Percentiles rank a stretch among this genome's conserved stretches.
phyloP scores from a whole-genome alignment of 129 eudicot genomes.

The Chrysanthemum makinoi region DNA sequence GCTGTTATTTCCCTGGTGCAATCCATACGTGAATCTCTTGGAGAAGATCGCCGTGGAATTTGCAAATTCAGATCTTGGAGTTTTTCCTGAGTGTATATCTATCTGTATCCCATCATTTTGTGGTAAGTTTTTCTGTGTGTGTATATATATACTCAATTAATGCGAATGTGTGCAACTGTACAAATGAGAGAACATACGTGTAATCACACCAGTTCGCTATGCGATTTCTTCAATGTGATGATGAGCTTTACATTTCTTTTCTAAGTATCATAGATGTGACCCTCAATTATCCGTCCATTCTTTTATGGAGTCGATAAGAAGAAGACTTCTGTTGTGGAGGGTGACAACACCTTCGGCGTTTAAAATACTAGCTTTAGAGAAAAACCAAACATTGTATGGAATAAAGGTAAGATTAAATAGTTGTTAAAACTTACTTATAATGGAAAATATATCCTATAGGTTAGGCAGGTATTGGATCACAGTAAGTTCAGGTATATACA shows the following conservation, averaged over 20 bases:
- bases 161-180: too few relatives aligned
- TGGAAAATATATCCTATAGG: background rate
- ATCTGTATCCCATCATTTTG: slow-evolving; percentile 20
- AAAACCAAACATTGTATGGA: background rate
- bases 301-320: too few relatives aligned
- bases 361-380: slow-evolving; percentile 1
- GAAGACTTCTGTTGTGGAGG: background rate
- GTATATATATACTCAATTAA: background rate
- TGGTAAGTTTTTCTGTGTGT: slow-evolving; percentile 17
- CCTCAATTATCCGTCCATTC: too few relatives aligned
- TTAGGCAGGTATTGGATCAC: too few relatives aligned
- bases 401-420: background rate
- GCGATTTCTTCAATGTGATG: too few relatives aligned
- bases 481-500: background rate
- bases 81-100: slow-evolving; percentile 42
- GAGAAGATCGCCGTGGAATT: slow-evolving; percentile 88
- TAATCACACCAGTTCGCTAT: too few relatives aligned
- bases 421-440: background rate
- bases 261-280: too few relatives aligned
- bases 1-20: slow-evolving; percentile 65
- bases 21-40: slow-evolving; percentile 82
- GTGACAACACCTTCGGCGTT: background rate
- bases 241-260: background rate
- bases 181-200: too few relatives aligned
- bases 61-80: slow-evolving; percentile 88